Evolutionary conservation across 2,329 filamentous ascomycete genomes (phyloP), one percentile per base, ranked within the genome.

Genomic region (Sclerotinia trifoliorum): DNA sequence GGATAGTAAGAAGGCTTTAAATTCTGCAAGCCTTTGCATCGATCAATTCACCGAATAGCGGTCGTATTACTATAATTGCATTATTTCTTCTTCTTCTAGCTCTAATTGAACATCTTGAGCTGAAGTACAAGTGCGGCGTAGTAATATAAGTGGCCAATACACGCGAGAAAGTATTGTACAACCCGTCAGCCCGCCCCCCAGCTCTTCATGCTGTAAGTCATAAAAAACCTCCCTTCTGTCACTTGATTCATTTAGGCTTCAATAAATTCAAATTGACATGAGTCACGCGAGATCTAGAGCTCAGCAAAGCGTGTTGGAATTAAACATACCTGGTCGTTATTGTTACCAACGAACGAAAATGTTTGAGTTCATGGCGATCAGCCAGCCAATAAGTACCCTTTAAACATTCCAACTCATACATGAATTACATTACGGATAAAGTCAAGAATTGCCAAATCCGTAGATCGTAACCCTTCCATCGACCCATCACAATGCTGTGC

Each of bases 241-340:
- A 67, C 65, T 67, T 67, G 65, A 67, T 62, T 42, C 56, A 67
- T 63, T 46, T 44, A 67, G 65, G 65, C 65, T 67, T 56, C 65
- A 67, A 54, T 6, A 24, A 46, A 32, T 26, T 17, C 2, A 35
- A 39, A 19, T 49, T 49, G 52, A 58, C 64, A 66, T 32, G 54
- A 66, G 54, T 39, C 39, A 58, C 64, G 60, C 54, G 54, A 66
- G 64, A 66, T 66, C 32, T 29, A n/a, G 54, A 61, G 7, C 19
- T 39, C 29, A 60, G 15, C 32, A 61, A 60, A 49, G 55, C 42
- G 29, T 58, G 21, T 58, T 52, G 32, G 21, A 26, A 15, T 35
- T 51, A 48, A 42, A 51, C 24, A 58, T 52, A 46, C 26, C 52
- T 13, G 48, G 24, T 17, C 35, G 35, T 35, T 35, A 54, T n/a